A percentile compares a stretch with the other conserved stretches of the same genome.
phyloP scores from a whole-genome alignment of 192 early-diverging fungal genomes.

The Umbelopsis ramanniana region DNA sequence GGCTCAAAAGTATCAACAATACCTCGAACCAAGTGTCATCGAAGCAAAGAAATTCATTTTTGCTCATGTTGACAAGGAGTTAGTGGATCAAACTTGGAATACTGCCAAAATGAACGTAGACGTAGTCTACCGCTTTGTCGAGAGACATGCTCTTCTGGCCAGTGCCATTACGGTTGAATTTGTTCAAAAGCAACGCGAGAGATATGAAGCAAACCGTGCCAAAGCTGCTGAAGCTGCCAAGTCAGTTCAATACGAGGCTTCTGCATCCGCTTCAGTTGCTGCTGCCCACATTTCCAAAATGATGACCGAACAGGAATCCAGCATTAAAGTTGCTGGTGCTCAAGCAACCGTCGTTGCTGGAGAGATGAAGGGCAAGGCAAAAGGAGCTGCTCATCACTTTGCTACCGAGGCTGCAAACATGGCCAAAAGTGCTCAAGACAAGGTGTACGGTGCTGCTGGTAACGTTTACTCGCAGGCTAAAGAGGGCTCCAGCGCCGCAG shows the following conservation, averaged over 20 bases:
- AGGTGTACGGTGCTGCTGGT: slow-evolving; percentile 8
- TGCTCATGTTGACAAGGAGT: slow-evolving; percentile 4
- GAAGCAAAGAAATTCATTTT: slow-evolving; percentile 16
- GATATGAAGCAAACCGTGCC: neutral
- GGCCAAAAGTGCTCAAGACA: neutral
- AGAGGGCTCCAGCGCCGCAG: neutral
- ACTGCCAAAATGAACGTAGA: neutral
- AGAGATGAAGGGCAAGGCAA: slow-evolving; percentile 6
- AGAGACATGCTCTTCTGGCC: neutral
- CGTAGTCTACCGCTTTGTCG: neutral
- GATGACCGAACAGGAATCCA: neutral
- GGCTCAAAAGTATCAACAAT: neutral
- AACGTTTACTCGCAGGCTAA: neutral
- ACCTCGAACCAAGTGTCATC: slow-evolving; percentile 6
- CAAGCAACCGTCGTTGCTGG: neutral
- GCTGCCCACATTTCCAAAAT: neutral
- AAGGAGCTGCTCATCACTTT: slow-evolving; percentile 3
- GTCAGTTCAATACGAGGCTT: neutral
- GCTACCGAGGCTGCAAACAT: slow-evolving; percentile 5
- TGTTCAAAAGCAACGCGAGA: neutral
- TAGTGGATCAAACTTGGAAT: neutral
- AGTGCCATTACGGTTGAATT: neutral
- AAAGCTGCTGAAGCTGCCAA: neutral
- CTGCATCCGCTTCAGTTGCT: neutral
- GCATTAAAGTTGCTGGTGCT: neutral